These are phyloP conservation scores for Chaetomium olivaceum DNA, from an alignment of 2,329 filamentous ascomycete species.

Conservation along the genomic window DNA sequence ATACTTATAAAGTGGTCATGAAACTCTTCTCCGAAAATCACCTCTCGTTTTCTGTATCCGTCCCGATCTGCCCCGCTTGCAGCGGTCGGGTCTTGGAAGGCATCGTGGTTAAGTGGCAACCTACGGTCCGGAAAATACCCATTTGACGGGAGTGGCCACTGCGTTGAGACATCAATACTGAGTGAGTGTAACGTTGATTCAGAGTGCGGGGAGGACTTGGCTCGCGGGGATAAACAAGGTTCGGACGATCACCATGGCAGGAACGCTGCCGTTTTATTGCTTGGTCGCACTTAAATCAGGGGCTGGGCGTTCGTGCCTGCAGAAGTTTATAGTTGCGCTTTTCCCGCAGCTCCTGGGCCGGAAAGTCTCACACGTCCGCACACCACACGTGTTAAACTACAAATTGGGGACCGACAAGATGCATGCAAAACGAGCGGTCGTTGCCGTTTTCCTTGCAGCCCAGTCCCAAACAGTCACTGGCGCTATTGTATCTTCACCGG, in stretches of 20 bases:
- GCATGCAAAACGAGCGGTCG: not conserved
- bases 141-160: not conserved
- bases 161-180: not conserved
- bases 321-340: not conserved
- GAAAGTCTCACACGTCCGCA: not conserved
- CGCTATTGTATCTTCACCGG: constrained; percentile 32
- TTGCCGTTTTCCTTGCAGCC: not conserved
- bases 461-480: not conserved
- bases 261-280: not conserved
- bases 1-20: not conserved
- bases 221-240: not conserved
- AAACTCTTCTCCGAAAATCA: not conserved
- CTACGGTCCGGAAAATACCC: not conserved
- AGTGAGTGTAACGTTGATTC: not conserved
- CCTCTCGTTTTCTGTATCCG: not conserved
- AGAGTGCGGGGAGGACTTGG: not conserved
- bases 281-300: not conserved
- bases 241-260: not conserved
- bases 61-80: not conserved
- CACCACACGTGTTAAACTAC: not conserved
- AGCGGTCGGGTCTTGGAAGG: not conserved
- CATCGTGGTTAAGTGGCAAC: not conserved
- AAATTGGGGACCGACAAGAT: not conserved
- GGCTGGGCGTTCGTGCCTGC: not conserved
- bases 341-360: not conserved